Percentiles rank a stretch among this genome's conserved stretches.
Evolutionary conservation across 2,329 filamentous ascomycete species (phyloP).

Genomic region (Seiridium cupressi): DNA sequence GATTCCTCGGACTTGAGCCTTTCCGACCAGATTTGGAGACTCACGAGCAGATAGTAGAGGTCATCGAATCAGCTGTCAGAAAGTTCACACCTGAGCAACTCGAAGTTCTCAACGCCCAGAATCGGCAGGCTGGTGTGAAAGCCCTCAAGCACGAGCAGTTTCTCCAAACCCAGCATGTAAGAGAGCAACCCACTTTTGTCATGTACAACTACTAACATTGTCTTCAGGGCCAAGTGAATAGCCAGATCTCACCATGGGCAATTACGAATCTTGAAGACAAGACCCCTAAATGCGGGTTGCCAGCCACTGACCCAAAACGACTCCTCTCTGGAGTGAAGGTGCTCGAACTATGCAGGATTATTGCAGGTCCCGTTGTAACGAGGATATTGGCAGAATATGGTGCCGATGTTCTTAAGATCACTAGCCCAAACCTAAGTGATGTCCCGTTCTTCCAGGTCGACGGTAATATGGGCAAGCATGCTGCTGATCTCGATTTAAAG

Average conservation of each 20-base stretch:
- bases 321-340: constrained; percentile 63
- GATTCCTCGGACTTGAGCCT: constrained; percentile 67
- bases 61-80: constrained; percentile 58
- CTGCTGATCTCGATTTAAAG: constrained; percentile 62
- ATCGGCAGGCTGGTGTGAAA: constrained; percentile 59
- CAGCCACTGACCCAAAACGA: constrained; percentile 15
- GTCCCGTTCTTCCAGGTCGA: constrained; percentile 72
- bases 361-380: constrained; percentile 71
- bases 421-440: constrained; percentile 62
- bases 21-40: constrained; percentile 58
- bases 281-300: constrained; percentile 46
- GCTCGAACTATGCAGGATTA: constrained; percentile 72
- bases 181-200: background rate
- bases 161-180: constrained; percentile 49
- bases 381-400: constrained; percentile 71
- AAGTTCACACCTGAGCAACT: constrained; percentile 53
- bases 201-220: background rate
- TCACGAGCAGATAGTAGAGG: constrained; percentile 55
- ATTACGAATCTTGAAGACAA: constrained; percentile 48
- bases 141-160: constrained; percentile 61
- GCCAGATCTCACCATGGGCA: constrained; percentile 40
- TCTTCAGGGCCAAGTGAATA: constrained; percentile 33
- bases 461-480: constrained; percentile 69
- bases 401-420: constrained; percentile 71
- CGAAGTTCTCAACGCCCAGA: constrained; percentile 54